Evolutionary conservation across 768 basidiomycete genomes (phyloP).

Genomic region (Calocera cornea): DNA sequence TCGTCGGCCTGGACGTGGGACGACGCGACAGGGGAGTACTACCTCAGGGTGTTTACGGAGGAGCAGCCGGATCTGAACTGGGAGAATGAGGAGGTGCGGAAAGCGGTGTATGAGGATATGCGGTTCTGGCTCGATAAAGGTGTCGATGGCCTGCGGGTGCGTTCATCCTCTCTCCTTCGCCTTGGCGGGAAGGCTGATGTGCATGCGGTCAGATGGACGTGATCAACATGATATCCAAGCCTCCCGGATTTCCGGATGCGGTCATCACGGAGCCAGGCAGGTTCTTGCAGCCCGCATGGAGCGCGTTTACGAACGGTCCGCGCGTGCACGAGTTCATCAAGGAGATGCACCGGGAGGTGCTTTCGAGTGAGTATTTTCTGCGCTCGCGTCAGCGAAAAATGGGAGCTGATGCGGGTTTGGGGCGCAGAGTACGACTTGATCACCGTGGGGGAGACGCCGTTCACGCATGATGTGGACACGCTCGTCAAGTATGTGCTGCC

Average conservation of each 20-base stretch:
- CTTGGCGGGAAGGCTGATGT: neutral
- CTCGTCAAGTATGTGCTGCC: slow-evolving; percentile 47
- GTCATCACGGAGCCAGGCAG: slow-evolving; percentile 36
- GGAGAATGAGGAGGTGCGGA: slow-evolving; percentile 48
- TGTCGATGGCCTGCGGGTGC: slow-evolving; percentile 59
- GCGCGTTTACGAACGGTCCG: slow-evolving; percentile 31
- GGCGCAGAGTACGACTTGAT: slow-evolving; percentile 40
- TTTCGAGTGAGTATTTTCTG: slow-evolving; percentile 36
- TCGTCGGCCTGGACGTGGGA: slow-evolving; percentile 58
- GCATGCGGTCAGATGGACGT: slow-evolving; percentile 42
- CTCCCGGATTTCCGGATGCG: slow-evolving; percentile 50
- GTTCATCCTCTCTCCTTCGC: slow-evolving; percentile 15
- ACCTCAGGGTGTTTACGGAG: slow-evolving; percentile 51
- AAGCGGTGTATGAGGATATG: slow-evolving; percentile 51
- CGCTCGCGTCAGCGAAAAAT: neutral
- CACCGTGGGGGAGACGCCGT: slow-evolving; percentile 52
- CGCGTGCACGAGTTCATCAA: slow-evolving; percentile 51
- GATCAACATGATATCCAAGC: slow-evolving; percentile 56
- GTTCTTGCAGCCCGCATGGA: neutral
- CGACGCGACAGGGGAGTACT: slow-evolving; percentile 50
- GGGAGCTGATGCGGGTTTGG: neutral
- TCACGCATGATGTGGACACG: slow-evolving; percentile 38
- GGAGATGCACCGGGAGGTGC: slow-evolving; percentile 50
- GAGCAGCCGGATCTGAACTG: slow-evolving; percentile 70
- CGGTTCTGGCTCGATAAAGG: slow-evolving; percentile 61